These are phyloP conservation scores for Tulasnella sp. DNA, from an alignment of 768 basidiomycete genomes.

Conservation along the genomic window DNA sequence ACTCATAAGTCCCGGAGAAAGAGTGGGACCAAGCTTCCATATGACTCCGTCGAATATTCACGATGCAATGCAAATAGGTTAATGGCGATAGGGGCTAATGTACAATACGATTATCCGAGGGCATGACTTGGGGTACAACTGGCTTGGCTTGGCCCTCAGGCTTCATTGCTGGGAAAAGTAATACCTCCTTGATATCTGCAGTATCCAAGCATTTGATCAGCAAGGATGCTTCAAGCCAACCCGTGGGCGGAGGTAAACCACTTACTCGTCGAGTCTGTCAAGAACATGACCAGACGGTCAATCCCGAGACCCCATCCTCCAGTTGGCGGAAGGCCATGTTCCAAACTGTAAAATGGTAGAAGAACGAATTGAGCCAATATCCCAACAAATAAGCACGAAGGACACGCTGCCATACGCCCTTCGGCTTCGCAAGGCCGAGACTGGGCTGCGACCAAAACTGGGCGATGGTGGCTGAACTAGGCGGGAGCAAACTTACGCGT, in stretches of 20 bases:
- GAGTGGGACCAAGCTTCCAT: background rate
- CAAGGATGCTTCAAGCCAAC: background rate
- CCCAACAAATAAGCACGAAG: no score
- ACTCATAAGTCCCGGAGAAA: background rate
- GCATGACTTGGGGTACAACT: background rate
- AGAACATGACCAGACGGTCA: constrained; percentile 96
- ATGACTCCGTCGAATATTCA: background rate
- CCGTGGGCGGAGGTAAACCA: constrained; percentile 13
- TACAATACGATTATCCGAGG: background rate
- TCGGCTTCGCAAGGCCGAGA: no score
- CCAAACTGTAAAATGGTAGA: constrained; percentile 47
- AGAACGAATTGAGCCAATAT: no score
- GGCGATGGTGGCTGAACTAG: background rate
- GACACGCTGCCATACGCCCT: no score
- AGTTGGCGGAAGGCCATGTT: constrained; percentile 94
- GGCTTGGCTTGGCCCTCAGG: constrained; percentile 33
- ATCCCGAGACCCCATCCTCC: constrained; percentile 97
- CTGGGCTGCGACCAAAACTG: background rate
- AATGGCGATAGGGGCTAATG: background rate
- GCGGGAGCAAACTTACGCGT: constrained; percentile 56
- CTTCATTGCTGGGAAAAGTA: constrained; percentile 97
- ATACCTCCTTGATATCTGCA: constrained; percentile 89
- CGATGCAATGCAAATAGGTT: background rate
- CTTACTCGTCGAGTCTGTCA: constrained; percentile 89
- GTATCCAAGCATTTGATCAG: background rate